Percentiles rank a stretch among this genome's conserved stretches.
These are phyloP conservation scores for Aleurites moluccanus DNA, from an alignment of 441 rosid species.

Conservation along the genomic window DNA sequence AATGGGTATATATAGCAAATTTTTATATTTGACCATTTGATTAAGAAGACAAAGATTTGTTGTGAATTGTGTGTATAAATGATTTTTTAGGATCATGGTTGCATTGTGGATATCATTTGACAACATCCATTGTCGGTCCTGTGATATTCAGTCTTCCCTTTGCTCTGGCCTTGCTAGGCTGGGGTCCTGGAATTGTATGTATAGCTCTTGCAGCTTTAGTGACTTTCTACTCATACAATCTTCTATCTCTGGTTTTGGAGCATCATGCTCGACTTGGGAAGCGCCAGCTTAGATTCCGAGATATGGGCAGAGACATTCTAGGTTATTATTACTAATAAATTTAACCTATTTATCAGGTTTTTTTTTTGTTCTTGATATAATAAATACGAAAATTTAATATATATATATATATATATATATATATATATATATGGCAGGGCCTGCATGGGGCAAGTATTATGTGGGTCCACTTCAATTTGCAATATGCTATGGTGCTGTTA, in stretches of 20 bases:
- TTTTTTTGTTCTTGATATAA: background rate
- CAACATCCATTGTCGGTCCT: conserved; percentile 57
- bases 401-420: background rate
- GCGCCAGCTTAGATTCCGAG: conserved; percentile 49
- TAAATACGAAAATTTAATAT: background rate
- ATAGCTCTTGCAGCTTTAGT: conserved; percentile 32
- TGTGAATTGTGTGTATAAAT: background rate
- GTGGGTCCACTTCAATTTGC: conserved; percentile 61
- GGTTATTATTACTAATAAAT: conserved; percentile 25
- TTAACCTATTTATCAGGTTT: background rate
- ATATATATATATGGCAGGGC: conserved; percentile 3
- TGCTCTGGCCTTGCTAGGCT: conserved; percentile 42
- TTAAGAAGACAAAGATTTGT: background rate
- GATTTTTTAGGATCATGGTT: conserved; percentile 47
- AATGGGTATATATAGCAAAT: too few species aligned
- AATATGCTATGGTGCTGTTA: conserved; percentile 57
- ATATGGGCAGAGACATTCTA: conserved; percentile 57
- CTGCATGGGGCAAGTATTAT: conserved; percentile 51
- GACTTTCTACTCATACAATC: conserved; percentile 54
- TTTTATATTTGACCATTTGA: too few species aligned
- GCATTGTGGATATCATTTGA: conserved; percentile 55
- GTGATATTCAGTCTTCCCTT: conserved; percentile 48
- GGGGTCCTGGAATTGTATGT: conserved; percentile 39
- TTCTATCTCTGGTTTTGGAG: conserved; percentile 48
- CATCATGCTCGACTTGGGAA: conserved; percentile 46